phyloP scores from a whole-genome alignment of 2,329 filamentous ascomycete genomes.

The Fusarium xyrophilum region DNA sequence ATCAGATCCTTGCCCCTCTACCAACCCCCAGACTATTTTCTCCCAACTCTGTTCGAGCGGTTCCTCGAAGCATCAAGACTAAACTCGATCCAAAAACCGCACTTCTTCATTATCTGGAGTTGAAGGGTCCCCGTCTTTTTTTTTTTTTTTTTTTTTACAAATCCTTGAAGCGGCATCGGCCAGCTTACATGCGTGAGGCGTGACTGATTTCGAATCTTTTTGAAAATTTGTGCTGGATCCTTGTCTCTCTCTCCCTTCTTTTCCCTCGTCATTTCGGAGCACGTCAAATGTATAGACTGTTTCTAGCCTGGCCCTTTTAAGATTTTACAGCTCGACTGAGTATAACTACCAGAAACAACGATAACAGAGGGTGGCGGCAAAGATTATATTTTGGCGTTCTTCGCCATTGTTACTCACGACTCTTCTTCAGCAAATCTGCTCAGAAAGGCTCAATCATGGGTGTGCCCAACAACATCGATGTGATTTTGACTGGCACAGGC shows the following conservation, averaged over 20 bases:
- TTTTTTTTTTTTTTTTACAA: slow-evolving; percentile 13
- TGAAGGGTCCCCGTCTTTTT: slow-evolving; percentile 18
- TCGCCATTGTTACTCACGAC: not conserved
- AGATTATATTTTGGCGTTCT: slow-evolving; percentile 7
- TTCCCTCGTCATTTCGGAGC: not conserved
- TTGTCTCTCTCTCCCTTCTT: not conserved
- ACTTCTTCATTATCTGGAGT: slow-evolving; percentile 9
- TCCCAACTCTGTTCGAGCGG: slow-evolving; percentile 6
- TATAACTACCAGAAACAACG: not conserved
- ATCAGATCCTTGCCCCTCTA: not conserved
- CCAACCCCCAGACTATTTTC: slow-evolving; percentile 5
- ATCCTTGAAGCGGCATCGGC: slow-evolving; percentile 7
- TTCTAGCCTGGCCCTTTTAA: not conserved
- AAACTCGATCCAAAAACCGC: not conserved
- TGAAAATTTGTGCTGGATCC: slow-evolving; percentile 18
- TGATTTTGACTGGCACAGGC: slow-evolving; percentile 44
- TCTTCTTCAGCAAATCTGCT: not conserved
- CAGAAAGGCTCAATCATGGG: slow-evolving; percentile 18
- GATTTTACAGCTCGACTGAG: not conserved
- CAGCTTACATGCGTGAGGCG: slow-evolving; percentile 28
- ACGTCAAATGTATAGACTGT: not conserved
- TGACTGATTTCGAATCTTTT: slow-evolving; percentile 10
- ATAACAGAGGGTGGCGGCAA: not conserved
- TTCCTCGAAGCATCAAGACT: slow-evolving; percentile 15
- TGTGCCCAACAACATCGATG: slow-evolving; percentile 15